Percentiles rank a stretch among this genome's conserved stretches.
Conservation (phyloP, 257 asterid species). For the Jasminum sambac region DNA sequence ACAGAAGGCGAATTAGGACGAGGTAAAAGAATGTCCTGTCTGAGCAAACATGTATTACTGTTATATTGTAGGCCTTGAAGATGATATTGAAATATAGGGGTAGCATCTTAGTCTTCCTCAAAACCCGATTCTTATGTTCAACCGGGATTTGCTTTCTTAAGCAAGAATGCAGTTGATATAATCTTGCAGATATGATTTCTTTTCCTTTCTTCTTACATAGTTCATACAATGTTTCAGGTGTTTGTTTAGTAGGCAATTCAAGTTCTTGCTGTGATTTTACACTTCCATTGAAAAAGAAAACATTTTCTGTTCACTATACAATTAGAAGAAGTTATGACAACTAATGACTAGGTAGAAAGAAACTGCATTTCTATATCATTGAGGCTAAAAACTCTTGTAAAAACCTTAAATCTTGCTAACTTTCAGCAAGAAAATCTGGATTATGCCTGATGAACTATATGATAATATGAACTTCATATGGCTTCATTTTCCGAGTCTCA, state of each 20-base stretch:
- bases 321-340: not conserved
- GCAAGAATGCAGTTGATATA: not conserved
- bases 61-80: slow-evolving; percentile 18
- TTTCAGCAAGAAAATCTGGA: not conserved
- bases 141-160: not conserved
- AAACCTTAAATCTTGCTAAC: not conserved
- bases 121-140: not conserved
- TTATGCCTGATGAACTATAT: not conserved
- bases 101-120: slow-evolving; percentile 12
- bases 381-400: not conserved
- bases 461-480: not conserved
- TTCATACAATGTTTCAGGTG: not conserved
- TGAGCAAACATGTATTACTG: slow-evolving; percentile 16
- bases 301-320: not conserved
- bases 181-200: not conserved
- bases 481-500: slow-evolving; percentile 1
- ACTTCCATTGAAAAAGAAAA: not conserved
- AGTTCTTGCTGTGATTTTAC: not conserved
- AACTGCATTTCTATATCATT: not conserved
- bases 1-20: slow-evolving; percentile 10
- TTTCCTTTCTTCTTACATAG: not conserved
- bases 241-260: not conserved
- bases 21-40: not conserved
- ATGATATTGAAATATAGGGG: slow-evolving; percentile 14
- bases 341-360: not conserved